These are phyloP conservation scores for Cyclotella distinguenda DNA, from an alignment of 108 stramenopile species.

Conservation along the genomic window DNA sequence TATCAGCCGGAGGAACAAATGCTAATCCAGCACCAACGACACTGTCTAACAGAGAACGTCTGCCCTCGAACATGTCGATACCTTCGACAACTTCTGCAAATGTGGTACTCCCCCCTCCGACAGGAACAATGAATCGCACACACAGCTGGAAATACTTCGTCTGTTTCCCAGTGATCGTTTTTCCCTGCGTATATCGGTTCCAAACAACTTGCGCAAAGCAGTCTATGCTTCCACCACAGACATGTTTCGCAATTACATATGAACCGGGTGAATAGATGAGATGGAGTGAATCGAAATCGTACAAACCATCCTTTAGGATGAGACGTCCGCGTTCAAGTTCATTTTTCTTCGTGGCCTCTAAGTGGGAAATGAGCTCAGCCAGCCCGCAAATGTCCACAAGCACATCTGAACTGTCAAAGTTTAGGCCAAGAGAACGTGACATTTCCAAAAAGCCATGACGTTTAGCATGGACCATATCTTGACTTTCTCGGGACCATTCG, in stretches of 20 bases:
- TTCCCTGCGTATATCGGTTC: constrained; percentile 60
- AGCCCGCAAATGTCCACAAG: constrained; percentile 54
- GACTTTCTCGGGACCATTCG: background rate
- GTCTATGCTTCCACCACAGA: constrained; percentile 54
- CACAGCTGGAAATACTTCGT: constrained; percentile 60
- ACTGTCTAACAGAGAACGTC: constrained; percentile 19
- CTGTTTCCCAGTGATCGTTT: constrained; percentile 47
- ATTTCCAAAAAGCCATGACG: constrained; percentile 56
- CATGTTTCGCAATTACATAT: constrained; percentile 57
- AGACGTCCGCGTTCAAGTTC: constrained; percentile 22
- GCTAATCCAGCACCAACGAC: constrained; percentile 29
- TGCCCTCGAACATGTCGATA: constrained; percentile 63
- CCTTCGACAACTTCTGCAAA: constrained; percentile 68
- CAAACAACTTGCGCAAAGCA: constrained; percentile 59
- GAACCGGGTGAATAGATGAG: constrained; percentile 43
- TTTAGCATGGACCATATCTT: constrained; percentile 38
- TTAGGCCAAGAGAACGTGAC: constrained; percentile 45
- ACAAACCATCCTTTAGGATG: constrained; percentile 40
- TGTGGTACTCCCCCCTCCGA: constrained; percentile 42
- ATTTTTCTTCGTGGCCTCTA: constrained; percentile 31
- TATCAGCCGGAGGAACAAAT: constrained; percentile 48
- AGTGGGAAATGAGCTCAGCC: constrained; percentile 50
- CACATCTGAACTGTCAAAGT: constrained; percentile 3
- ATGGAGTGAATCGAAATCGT: constrained; percentile 66
- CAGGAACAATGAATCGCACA: constrained; percentile 56